phyloP scores from a whole-genome alignment of 75 land plant species.

The Sequoiadendron giganteum region DNA sequence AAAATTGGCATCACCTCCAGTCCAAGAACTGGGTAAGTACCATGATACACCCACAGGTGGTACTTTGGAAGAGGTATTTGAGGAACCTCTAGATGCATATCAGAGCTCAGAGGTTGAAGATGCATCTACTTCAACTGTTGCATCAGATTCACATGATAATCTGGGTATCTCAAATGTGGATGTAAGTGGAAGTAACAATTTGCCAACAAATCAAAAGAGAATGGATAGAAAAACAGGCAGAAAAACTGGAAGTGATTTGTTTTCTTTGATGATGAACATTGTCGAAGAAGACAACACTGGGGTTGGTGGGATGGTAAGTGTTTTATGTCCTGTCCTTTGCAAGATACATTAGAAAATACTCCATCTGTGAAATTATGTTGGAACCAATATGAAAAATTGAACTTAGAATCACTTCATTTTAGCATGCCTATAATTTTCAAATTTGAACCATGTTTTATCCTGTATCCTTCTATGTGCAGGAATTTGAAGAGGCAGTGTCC shows the following conservation, averaged over 20 bases:
- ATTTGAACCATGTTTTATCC: too few species aligned
- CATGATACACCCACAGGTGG: conserved; percentile 92
- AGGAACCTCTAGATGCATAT: conserved; percentile 31
- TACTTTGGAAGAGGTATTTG: conserved; percentile 78
- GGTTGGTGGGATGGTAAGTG: conserved; percentile 56
- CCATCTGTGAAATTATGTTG: too few species aligned
- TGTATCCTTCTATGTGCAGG: too few species aligned
- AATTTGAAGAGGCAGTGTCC: too few species aligned
- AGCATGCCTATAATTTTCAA: too few species aligned
- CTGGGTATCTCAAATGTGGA: conserved; percentile 11
- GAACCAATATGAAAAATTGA: too few species aligned
- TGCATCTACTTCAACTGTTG: conserved; percentile 51
- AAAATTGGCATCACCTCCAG: conserved; percentile 3
- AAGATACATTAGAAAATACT: too few species aligned
- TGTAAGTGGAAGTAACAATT: conserved; percentile 38
- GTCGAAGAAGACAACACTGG: conserved; percentile 70
- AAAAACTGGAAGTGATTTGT: conserved; percentile 49
- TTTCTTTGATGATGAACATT: conserved; percentile 52
- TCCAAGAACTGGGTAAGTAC: conserved; percentile 63
- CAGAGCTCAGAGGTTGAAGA: conserved; percentile 34
- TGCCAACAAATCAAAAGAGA: conserved; percentile 67
- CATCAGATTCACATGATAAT: conserved; percentile 23
- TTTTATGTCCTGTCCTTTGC: too few species aligned
- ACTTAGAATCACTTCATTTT: too few species aligned
- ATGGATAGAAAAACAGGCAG: conserved; percentile 48